Conservation (phyloP, 1,284 basidiomycete genomes). For the Trametes versicolor region DNA sequence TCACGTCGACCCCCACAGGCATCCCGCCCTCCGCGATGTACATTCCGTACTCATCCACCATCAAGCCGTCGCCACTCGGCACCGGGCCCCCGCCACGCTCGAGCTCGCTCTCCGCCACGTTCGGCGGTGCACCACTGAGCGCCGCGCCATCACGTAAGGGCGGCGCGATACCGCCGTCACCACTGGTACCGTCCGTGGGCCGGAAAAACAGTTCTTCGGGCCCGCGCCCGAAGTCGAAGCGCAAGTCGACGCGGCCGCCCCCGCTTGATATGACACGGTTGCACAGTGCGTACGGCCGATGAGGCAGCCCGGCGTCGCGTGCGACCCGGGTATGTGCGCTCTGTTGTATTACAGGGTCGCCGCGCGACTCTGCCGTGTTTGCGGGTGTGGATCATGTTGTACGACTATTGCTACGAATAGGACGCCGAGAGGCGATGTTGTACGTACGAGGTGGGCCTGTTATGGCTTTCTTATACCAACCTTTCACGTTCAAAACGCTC, state of each 20-base stretch:
- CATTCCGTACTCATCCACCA: constrained; percentile 34
- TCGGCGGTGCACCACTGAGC: constrained; percentile 29
- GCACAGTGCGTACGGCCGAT: constrained; percentile 34
- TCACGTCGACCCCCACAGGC: constrained; percentile 34
- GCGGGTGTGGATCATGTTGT: constrained; percentile 24
- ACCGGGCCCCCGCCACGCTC: constrained; percentile 28
- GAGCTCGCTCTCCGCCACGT: constrained; percentile 31
- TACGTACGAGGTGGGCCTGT: background rate
- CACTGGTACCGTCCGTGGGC: constrained; percentile 11
- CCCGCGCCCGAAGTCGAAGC: constrained; percentile 27
- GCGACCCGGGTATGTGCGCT: constrained; percentile 16
- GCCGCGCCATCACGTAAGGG: constrained; percentile 27
- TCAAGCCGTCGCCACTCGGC: constrained; percentile 32
- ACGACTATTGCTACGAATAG: constrained; percentile 9
- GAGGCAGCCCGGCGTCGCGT: constrained; percentile 26
- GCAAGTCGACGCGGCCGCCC: constrained; percentile 31
- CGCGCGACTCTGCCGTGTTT: constrained; percentile 19
- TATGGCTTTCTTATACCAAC: background rate
- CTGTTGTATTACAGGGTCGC: constrained; percentile 26
- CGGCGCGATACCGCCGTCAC: constrained; percentile 22
- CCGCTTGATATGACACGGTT: constrained; percentile 35
- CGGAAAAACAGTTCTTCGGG: constrained; percentile 13
- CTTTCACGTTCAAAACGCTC: background rate
- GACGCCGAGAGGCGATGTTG: constrained; percentile 6
- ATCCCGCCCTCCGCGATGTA: constrained; percentile 33